These are phyloP conservation scores for Paramecium tetraurelia DNA, from an alignment of 73 alveolate genomes.

Conservation along the genomic window DNA sequence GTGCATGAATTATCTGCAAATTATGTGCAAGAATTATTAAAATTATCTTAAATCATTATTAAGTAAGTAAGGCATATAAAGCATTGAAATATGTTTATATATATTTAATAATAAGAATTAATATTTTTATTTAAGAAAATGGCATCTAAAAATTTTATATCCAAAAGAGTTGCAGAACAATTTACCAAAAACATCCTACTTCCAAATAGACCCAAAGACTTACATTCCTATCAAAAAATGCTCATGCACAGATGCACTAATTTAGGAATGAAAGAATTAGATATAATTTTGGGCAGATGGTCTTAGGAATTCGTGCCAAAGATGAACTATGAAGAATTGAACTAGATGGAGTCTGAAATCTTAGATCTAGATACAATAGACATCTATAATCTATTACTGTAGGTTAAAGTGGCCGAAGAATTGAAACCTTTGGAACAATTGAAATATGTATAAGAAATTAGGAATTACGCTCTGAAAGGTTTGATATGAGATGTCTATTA, in stretches of 20 bases:
- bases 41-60: background rate
- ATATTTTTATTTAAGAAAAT: background rate
- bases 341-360: background rate
- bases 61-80: background rate
- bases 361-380: slow-evolving; percentile 4
- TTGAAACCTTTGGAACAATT: background rate
- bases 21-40: slow-evolving; percentile 12
- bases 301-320: background rate
- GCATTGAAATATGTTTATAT: background rate
- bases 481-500: background rate
- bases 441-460: background rate
- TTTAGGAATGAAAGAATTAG: slow-evolving; percentile 48
- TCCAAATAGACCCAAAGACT: background rate
- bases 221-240: background rate
- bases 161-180: background rate
- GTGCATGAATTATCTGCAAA: background rate
- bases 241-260: slow-evolving; percentile 21
- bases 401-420: background rate
- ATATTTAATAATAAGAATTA: background rate
- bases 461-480: background rate
- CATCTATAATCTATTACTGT: background rate
- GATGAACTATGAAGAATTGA: background rate
- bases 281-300: slow-evolving; percentile 1
- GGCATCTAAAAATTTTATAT: slow-evolving; percentile 34
- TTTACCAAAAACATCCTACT: background rate